These are phyloP conservation scores for Mycena amicta DNA, from an alignment of 768 basidiomycete species.

Conservation along the genomic window DNA sequence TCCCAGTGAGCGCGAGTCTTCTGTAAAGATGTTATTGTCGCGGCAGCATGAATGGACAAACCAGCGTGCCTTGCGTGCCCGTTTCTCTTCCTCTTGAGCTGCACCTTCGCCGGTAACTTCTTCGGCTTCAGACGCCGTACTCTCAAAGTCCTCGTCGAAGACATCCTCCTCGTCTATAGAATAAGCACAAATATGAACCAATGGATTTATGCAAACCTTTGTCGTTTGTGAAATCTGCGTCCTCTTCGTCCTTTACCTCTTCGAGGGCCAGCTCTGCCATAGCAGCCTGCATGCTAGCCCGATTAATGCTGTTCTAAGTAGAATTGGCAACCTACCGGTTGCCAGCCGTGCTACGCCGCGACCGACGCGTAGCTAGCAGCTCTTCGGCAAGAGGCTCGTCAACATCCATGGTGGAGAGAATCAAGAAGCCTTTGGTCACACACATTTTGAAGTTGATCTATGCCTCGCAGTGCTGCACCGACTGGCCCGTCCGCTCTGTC, in stretches of 20 bases:
- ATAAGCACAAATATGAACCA: too few relatives aligned
- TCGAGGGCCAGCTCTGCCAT: conserved; percentile 69
- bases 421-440: not conserved
- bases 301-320: not conserved
- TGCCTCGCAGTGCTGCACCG: conserved; percentile 13
- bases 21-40: conserved; percentile 36
- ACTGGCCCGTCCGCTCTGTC: conserved; percentile 12
- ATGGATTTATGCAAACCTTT: too few relatives aligned
- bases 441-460: conserved; percentile 1
- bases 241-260: conserved; percentile 66
- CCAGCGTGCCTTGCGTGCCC: conserved; percentile 46
- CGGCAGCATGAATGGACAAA: not conserved
- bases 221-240: conserved; percentile 67
- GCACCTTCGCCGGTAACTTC: conserved; percentile 57
- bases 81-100: conserved; percentile 63
- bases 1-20: conserved; percentile 58
- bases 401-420: conserved; percentile 17
- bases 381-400: conserved; percentile 37
- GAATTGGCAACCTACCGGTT: conserved; percentile 54
- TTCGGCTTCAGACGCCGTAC: conserved; percentile 75
- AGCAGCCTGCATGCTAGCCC: conserved; percentile 71
- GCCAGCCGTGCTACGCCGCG: conserved; percentile 75
- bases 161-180: conserved; percentile 77
- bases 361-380: conserved; percentile 55
- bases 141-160: conserved; percentile 84